Evolutionary conservation across 345 rosid species (phyloP).

Genomic region (Gossypium australe): DNA sequence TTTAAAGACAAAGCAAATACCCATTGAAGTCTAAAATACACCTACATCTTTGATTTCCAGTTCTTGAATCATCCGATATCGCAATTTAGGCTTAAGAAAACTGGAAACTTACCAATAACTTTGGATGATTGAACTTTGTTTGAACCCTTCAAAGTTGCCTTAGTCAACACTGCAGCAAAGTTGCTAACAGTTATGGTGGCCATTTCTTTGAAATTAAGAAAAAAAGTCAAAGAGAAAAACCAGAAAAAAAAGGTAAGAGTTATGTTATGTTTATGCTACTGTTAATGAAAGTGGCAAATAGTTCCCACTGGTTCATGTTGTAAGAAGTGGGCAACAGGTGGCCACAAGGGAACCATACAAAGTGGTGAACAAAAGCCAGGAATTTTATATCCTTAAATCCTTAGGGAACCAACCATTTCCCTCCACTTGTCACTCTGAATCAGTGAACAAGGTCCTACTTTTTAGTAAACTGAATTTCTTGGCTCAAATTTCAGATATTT

Average conservation of each 20-base stretch:
- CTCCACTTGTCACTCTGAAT: no score
- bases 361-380: constrained; percentile 18
- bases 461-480: no score
- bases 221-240: not conserved
- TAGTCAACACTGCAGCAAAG: constrained; percentile 16
- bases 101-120: constrained; percentile 31
- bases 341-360: constrained; percentile 6
- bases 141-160: constrained; percentile 21
- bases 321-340: not conserved
- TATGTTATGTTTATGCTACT: not conserved
- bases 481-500: no score
- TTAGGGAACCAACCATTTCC: no score
- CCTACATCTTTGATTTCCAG: not conserved
- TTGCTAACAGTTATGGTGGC: constrained; percentile 32
- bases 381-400: constrained; percentile 35
- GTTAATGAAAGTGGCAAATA: not conserved
- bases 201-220: constrained; percentile 24
- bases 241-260: not conserved
- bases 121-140: constrained; percentile 25
- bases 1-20: not conserved
- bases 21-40: no score
- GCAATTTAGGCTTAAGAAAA: not conserved
- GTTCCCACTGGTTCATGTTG: not conserved
- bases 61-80: not conserved
- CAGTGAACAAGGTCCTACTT: no score